These are phyloP conservation scores for Bryum argenteum DNA, from an alignment of 225 moss, liverwort and hornwort genomes.

Conservation along the genomic window DNA sequence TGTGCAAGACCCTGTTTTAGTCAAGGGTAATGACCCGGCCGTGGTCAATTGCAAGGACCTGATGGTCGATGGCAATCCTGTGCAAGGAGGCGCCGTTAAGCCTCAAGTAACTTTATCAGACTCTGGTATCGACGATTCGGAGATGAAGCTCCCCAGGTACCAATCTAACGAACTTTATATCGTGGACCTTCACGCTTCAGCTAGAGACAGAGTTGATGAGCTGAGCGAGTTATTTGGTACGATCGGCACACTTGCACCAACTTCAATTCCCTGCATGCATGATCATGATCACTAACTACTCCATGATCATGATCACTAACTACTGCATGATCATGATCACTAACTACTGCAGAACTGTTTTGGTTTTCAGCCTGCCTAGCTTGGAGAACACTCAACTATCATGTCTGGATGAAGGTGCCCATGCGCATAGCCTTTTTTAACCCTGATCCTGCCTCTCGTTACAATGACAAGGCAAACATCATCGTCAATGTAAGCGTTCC, in stretches of 20 bases:
- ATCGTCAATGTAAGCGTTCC: constrained; percentile 14
- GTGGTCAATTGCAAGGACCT: not conserved
- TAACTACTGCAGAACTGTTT: not conserved
- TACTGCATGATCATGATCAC: not conserved
- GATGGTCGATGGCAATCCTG: not conserved
- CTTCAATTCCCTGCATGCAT: not conserved
- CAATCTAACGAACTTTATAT: constrained; percentile 1
- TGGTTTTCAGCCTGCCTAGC: constrained; percentile 29
- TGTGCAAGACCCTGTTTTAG: too few species aligned
- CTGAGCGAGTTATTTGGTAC: constrained; percentile 4
- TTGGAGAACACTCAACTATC: constrained; percentile 29
- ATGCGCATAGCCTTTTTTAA: constrained; percentile 36
- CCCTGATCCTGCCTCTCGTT: constrained; percentile 1
- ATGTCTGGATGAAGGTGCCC: constrained; percentile 9
- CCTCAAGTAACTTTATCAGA: too few species aligned
- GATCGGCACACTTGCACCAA: not conserved
- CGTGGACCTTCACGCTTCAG: constrained; percentile 15
- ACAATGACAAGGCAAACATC: constrained; percentile 27
- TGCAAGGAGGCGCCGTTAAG: not conserved
- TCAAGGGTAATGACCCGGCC: too few species aligned
- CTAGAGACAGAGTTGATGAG: not conserved
- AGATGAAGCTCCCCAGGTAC: constrained; percentile 7
- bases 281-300: too few species aligned
- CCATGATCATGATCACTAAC: too few species aligned
- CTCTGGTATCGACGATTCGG: not conserved